Evolutionary conservation across 2,329 filamentous ascomycete species (phyloP), one percentile per base, ranked within the genome.

Genomic region (Hyphodiscus sp.): DNA sequence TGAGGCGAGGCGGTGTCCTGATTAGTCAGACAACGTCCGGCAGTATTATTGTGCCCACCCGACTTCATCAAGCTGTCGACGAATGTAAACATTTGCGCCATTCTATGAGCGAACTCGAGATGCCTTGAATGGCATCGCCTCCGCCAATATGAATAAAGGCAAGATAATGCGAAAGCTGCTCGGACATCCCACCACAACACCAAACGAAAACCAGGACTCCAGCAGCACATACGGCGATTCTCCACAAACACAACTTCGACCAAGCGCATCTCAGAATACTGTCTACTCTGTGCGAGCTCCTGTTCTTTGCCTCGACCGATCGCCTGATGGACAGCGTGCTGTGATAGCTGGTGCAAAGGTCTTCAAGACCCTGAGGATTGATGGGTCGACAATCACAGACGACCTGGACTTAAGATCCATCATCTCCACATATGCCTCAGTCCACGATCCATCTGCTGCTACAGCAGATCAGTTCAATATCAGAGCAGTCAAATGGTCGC

Each of bases 401-500:
- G 78, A 78, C 9, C 65, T 82, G 54, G 82, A 86, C 62, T 63
- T 86, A 54, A 77, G 81, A 52, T 72, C 78, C 15, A 71, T 76
- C 18, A 82, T 86, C 53, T 73, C 73, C 15, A 71, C 76, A 11
- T 76, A 80, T 54, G 61, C 66, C 20, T 70, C 74, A 47, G 65
- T 72, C 4, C 68, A 75, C 23, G 69, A 71, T 45, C 74, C 75
- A 50, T 60, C 57, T 30, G 58, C 60, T 19, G 60, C 73, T 0
- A 68, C 68, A 8, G 65, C 73, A 47, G 82, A 86, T 56, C 81
- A 85, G 66, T 72, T 85, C 47, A 83, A 81, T 38, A 83, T 86
- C 58, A 78, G 79, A 60, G 80, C 83, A 56, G 80, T 82, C 48
- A 82, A 80, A 64, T 82, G 82, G 76, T 73, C 73, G 20, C 73